Evolutionary conservation across 805 yeast species (phyloP).

Genomic region (Kazachstania viticola): DNA sequence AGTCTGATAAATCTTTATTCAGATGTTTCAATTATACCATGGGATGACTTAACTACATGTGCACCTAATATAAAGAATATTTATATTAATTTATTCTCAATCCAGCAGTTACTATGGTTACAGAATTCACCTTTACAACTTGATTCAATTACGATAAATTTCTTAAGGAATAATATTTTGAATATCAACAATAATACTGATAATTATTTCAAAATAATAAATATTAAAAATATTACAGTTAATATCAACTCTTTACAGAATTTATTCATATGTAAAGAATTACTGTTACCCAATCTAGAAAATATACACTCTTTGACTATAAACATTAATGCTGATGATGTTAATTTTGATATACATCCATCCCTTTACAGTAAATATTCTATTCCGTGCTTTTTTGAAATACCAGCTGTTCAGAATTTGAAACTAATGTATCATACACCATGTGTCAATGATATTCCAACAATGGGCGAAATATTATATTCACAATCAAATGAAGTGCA

Average conservation of each 20-base stretch:
- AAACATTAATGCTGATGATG: conserved; percentile 8
- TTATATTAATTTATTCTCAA: conserved; percentile 6
- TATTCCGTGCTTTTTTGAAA: conserved; percentile 4
- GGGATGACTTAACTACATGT: conserved; percentile 9
- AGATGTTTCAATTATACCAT: conserved; percentile 11
- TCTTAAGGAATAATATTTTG: not conserved
- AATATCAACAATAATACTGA: not conserved
- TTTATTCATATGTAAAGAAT: conserved; percentile 10
- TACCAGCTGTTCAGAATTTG: conserved; percentile 7
- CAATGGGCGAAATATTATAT: not conserved
- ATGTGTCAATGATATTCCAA: not conserved
- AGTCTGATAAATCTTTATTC: conserved; percentile 6
- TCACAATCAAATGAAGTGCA: too few relatives aligned
- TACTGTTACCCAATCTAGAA: conserved; percentile 7
- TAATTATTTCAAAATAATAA: not conserved
- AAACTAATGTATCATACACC: conserved; percentile 2
- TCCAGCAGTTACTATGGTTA: conserved; percentile 15
- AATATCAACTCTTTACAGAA: conserved; percentile 11
- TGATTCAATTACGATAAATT: conserved; percentile 1
- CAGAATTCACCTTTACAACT: conserved; percentile 8
- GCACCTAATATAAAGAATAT: conserved; percentile 4
- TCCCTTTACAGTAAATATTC: too few relatives aligned
- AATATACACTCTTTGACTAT: conserved; percentile 3
- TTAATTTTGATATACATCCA: conserved; percentile 2
- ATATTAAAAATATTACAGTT: conserved; percentile 1